Percentiles rank a stretch among this genome's conserved stretches.
phyloP scores from a whole-genome alignment of 345 rosid species.

The Gossypium mustelinum region DNA sequence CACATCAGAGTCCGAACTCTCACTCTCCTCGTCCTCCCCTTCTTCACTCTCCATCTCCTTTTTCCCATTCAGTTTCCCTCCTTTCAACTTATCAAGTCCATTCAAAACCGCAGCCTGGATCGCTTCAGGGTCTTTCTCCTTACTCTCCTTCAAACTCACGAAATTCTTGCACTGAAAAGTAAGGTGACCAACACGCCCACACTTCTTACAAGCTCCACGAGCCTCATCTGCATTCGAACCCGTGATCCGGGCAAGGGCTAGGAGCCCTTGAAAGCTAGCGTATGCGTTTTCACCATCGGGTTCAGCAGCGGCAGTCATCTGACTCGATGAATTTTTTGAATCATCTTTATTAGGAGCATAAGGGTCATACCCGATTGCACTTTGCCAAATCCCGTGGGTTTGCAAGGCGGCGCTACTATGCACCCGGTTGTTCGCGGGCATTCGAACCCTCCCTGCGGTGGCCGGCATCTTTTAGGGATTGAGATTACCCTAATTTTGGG shows the following conservation, averaged over 20 bases:
- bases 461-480: constrained; percentile 77
- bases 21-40: constrained; percentile 66
- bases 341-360: constrained; percentile 91
- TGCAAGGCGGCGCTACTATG: constrained; percentile 98
- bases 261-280: constrained; percentile 73
- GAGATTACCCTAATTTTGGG: constrained; percentile 1
- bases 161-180: constrained; percentile 87
- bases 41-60: constrained; percentile 38
- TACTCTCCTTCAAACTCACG: constrained; percentile 60
- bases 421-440: constrained; percentile 98
- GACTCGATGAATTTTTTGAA: constrained; percentile 42
- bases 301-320: constrained; percentile 37
- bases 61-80: constrained; percentile 45
- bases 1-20: constrained; percentile 73
- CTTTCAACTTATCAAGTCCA: constrained; percentile 69
- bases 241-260: constrained; percentile 80
- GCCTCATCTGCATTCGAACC: constrained; percentile 76
- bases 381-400: constrained; percentile 98
- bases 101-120: constrained; percentile 62
- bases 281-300: constrained; percentile 75
- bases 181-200: constrained; percentile 93
- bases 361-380: constrained; percentile 92
- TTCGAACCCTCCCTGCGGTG: constrained; percentile 99
- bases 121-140: constrained; percentile 57
- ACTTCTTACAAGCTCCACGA: constrained; percentile 86